Conservation (phyloP, 495 filamentous ascomycete species). For the Penicillium desertorum region DNA sequence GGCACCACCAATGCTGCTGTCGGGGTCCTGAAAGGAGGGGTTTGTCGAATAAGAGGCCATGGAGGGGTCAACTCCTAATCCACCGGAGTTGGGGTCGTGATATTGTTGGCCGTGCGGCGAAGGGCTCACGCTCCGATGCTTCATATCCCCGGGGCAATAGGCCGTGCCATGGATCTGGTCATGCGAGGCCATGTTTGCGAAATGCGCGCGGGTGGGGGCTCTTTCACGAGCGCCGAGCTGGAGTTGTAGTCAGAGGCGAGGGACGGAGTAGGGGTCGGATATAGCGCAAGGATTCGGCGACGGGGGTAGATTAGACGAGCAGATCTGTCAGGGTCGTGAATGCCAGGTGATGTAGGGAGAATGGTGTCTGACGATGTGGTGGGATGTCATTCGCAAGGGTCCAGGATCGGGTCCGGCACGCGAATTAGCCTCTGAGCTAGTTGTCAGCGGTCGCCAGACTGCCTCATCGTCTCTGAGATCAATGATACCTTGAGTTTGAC, state of each 20-base stretch:
- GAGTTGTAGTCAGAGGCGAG: slow-evolving; percentile 3
- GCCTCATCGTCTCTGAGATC: background rate
- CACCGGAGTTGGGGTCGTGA: slow-evolving; percentile 34
- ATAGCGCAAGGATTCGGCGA: slow-evolving; percentile 2
- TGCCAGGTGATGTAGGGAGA: slow-evolving; percentile 10
- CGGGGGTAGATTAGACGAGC: background rate
- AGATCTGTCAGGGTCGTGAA: slow-evolving; percentile 9
- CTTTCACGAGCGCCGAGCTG: slow-evolving; percentile 19
- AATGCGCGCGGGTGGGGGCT: slow-evolving; percentile 21
- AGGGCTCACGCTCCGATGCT: slow-evolving; percentile 46
- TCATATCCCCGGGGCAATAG: slow-evolving; percentile 27
- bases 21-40: slow-evolving; percentile 28
- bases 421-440: slow-evolving; percentile 7
- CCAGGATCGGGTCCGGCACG: slow-evolving; percentile 1
- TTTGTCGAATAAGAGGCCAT: slow-evolving; percentile 33
- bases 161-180: slow-evolving; percentile 34
- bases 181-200: slow-evolving; percentile 39
- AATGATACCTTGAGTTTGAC: slow-evolving; percentile 9
- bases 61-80: slow-evolving; percentile 41
- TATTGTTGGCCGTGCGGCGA: slow-evolving; percentile 41
- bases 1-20: slow-evolving; percentile 19
- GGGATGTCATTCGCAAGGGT: slow-evolving; percentile 26
- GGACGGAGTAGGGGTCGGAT: background rate
- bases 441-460: slow-evolving; percentile 14
- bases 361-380: slow-evolving; percentile 3